phyloP scores from a whole-genome alignment of 805 yeast species.

The Candida loeiensis region DNA sequence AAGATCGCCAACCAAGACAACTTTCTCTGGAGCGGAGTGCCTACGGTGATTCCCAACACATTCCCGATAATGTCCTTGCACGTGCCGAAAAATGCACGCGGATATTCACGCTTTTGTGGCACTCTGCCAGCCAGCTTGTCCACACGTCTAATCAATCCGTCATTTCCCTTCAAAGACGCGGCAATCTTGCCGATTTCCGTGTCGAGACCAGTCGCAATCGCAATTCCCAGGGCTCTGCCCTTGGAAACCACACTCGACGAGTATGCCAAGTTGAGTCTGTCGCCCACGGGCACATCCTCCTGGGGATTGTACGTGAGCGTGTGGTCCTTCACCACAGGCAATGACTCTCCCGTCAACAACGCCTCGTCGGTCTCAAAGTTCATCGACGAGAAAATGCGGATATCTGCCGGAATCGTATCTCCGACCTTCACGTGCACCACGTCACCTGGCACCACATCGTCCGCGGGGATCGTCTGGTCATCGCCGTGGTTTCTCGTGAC shows the following conservation, averaged over 20 bases:
- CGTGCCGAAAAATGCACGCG: slow-evolving; percentile 47
- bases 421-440: slow-evolving; percentile 61
- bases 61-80: slow-evolving; percentile 56
- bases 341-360: slow-evolving; percentile 61
- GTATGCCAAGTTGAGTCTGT: slow-evolving; percentile 67
- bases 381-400: slow-evolving; percentile 52
- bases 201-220: slow-evolving; percentile 59
- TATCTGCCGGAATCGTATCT: slow-evolving; percentile 74
- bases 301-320: slow-evolving; percentile 33
- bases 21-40: slow-evolving; percentile 78
- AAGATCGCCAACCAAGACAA: slow-evolving; percentile 73
- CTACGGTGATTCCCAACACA: slow-evolving; percentile 69
- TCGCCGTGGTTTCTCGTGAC: slow-evolving; percentile 64
- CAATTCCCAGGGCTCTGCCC: slow-evolving; percentile 73
- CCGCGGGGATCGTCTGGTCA: slow-evolving; percentile 55
- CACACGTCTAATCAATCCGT: slow-evolving; percentile 37
- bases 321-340: slow-evolving; percentile 58
- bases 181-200: slow-evolving; percentile 80
- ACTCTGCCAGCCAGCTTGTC: slow-evolving; percentile 40
- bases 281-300: slow-evolving; percentile 59
- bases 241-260: slow-evolving; percentile 68
- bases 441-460: slow-evolving; percentile 72
- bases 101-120: slow-evolving; percentile 41
- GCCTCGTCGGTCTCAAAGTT: slow-evolving; percentile 75
- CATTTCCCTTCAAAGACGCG: slow-evolving; percentile 45